Base-by-base conservation (phyloP, 768 basidiomycete genomes). In the Pisolithus microcarpus region DNA sequence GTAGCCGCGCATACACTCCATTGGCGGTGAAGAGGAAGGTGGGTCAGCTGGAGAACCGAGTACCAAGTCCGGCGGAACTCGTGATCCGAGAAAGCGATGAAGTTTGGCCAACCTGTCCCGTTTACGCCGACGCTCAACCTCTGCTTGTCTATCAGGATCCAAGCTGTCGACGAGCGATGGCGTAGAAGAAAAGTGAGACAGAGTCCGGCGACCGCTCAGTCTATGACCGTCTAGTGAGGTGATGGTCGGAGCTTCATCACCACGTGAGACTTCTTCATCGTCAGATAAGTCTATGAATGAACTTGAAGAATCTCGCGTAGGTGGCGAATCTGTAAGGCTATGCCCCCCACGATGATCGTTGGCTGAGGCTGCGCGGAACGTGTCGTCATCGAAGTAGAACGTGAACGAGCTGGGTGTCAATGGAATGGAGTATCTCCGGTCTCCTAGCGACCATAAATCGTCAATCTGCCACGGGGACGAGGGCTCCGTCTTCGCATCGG, bases 11-110 rank as follows among this genome's bases (percentile, higher is more conserved):
- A 49, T 50, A 10, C 64, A 65, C 15, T 70, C 72, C 47, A 65
- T 63, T 31, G 56, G 48, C 24, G 52, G 48, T 19, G 62, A 61
- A 19, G 71, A 70, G 8, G 67, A 58, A n/a, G 70, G 55, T 16
- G 62, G 55, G 16, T 63, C 61, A 13, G 54, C 53, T 44, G 62
- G 70, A 55, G 70, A 57, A 43, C 79, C 84, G 37, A 83, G 73
- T 11, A 87, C 82, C 34, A 89, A 77, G 56, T 80, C 77, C 13
- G 77, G 64, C 7, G 89, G 89, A 24, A 92, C 84, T 30, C 80
- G 78, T 18, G 86, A 88, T n/a, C 89, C 90, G 31, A 91, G 75
- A 68, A 85, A 91, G 43, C 90, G 85, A 66, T 91, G 87, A 4
- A 92, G 75, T 64, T 82, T 91, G 3, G 85, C 85, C 43, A 92